phyloP scores from a whole-genome alignment of 2,329 filamentous ascomycete species.

The Onygena corvina region DNA sequence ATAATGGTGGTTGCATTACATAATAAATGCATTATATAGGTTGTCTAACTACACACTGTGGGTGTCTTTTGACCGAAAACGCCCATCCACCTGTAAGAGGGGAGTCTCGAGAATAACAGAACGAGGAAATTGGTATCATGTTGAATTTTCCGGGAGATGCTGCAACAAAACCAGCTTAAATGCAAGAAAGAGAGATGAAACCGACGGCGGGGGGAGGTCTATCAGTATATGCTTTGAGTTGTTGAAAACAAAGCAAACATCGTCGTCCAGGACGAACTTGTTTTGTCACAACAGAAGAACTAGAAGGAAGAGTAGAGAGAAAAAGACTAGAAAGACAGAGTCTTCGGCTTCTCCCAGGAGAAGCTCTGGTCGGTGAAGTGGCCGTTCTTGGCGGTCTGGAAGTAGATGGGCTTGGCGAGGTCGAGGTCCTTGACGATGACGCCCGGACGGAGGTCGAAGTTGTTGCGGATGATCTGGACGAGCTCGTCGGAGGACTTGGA shows the following conservation, averaged over 20 bases:
- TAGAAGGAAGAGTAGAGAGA: slow-evolving; percentile 8
- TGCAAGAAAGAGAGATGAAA: slow-evolving; percentile 15
- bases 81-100: slow-evolving; percentile 23
- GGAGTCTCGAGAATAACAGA: slow-evolving; percentile 4
- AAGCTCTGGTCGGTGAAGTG: slow-evolving; percentile 99
- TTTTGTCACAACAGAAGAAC: slow-evolving; percentile 13
- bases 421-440: slow-evolving; percentile 97
- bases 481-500: slow-evolving; percentile 81
- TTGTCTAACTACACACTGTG: too few species aligned
- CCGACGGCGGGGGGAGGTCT: slow-evolving; percentile 18
- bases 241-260: slow-evolving; percentile 40
- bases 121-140: slow-evolving; percentile 36
- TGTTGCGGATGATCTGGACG: slow-evolving; percentile 82
- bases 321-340: slow-evolving; percentile 65
- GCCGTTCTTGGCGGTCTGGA: slow-evolving; percentile 97
- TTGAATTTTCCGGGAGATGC: slow-evolving; percentile 36
- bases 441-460: slow-evolving; percentile 97
- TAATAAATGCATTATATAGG: background rate
- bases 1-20: too few species aligned
- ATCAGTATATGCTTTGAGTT: slow-evolving; percentile 34
- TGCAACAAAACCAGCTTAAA: slow-evolving; percentile 7
- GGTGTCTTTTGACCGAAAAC: slow-evolving; percentile 32
- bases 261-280: slow-evolving; percentile 32
- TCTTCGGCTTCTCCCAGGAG: slow-evolving; percentile 96
- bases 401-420: slow-evolving; percentile 93